These are phyloP conservation scores for Bonia amplexicaulis DNA, from an alignment of 176 grass and related monocot genomes.

Conservation along the genomic window DNA sequence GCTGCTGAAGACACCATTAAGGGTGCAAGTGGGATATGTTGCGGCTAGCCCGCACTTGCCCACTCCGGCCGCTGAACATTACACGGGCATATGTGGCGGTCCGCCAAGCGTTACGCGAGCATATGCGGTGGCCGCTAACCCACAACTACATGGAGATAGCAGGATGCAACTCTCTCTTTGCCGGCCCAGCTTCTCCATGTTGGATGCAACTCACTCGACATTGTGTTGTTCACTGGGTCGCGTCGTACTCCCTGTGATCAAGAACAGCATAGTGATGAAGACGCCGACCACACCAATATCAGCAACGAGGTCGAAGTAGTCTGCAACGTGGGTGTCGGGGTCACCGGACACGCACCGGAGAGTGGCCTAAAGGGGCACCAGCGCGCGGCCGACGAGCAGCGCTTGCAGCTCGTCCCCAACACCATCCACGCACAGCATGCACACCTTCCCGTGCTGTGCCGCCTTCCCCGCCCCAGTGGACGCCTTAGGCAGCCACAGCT, in stretches of 20 bases:
- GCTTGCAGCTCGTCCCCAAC: constrained; percentile 59
- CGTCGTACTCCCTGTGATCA: background rate
- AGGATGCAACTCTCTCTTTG: too few relatives aligned
- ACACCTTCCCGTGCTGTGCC: constrained; percentile 65
- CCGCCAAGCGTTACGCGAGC: too few relatives aligned
- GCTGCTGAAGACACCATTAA: background rate
- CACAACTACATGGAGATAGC: too few relatives aligned
- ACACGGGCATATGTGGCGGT: too few relatives aligned
- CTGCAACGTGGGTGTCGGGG: constrained; percentile 65
- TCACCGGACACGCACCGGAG: constrained; percentile 59
- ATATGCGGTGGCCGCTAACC: too few relatives aligned
- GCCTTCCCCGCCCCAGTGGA: background rate
- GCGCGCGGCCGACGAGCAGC: constrained; percentile 64
- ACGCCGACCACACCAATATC: constrained; percentile 74
- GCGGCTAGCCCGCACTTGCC: too few relatives aligned
- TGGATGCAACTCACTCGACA: too few relatives aligned
- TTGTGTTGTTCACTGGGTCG: too few relatives aligned
- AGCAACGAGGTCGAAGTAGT: constrained; percentile 88
- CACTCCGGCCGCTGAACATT: background rate
- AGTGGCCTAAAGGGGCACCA: constrained; percentile 71
- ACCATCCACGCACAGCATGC: constrained; percentile 85
- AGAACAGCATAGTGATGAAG: constrained; percentile 85
- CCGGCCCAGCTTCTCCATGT: too few relatives aligned
- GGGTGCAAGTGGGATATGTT: too few relatives aligned
- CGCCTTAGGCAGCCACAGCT: constrained; percentile 38